Percentiles rank a stretch among this genome's conserved stretches.
Conservation (phyloP, 352 stramenopile species). For the Globisporangium echinulatum region DNA sequence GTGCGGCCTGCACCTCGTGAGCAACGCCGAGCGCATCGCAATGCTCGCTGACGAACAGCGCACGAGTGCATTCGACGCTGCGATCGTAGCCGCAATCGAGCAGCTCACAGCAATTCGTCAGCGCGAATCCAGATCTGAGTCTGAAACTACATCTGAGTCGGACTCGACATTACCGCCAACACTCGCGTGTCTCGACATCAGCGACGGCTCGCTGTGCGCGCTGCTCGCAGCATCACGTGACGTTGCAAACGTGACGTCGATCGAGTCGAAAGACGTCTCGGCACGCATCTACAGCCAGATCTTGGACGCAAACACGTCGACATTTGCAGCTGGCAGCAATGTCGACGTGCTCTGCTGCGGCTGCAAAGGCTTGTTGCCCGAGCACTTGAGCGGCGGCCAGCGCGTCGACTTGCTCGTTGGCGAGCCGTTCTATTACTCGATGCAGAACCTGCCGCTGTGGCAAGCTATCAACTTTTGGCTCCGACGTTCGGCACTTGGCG, state of each 20-base stretch:
- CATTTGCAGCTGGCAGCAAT: conserved; percentile 13
- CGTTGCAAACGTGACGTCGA: conserved; percentile 49
- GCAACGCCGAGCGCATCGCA: conserved; percentile 69
- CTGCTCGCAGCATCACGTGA: conserved; percentile 48
- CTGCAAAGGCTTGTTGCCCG: conserved; percentile 52
- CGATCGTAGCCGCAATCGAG: conserved; percentile 16
- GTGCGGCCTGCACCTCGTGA: conserved; percentile 72
- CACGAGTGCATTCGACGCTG: conserved; percentile 25
- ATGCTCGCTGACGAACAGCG: conserved; percentile 58
- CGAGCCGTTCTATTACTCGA: conserved; percentile 83
- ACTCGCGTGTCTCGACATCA: conserved; percentile 64
- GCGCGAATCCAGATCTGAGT: too few species aligned
- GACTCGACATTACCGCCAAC: too few species aligned
- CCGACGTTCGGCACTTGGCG: conserved; percentile 43
- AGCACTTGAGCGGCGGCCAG: conserved; percentile 48
- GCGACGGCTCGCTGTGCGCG: conserved; percentile 62
- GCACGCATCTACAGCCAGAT: conserved; percentile 72
- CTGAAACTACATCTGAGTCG: too few species aligned
- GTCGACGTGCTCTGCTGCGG: conserved; percentile 58
- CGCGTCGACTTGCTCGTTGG: conserved; percentile 55
- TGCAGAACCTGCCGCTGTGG: conserved; percentile 82
- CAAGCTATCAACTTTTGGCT: conserved; percentile 84
- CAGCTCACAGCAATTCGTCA: neutral
- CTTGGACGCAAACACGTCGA: conserved; percentile 31
- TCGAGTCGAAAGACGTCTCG: conserved; percentile 81